Base-by-base conservation (phyloP, 2,329 filamentous ascomycete species). In the Dichotomopilus funicola region DNA sequence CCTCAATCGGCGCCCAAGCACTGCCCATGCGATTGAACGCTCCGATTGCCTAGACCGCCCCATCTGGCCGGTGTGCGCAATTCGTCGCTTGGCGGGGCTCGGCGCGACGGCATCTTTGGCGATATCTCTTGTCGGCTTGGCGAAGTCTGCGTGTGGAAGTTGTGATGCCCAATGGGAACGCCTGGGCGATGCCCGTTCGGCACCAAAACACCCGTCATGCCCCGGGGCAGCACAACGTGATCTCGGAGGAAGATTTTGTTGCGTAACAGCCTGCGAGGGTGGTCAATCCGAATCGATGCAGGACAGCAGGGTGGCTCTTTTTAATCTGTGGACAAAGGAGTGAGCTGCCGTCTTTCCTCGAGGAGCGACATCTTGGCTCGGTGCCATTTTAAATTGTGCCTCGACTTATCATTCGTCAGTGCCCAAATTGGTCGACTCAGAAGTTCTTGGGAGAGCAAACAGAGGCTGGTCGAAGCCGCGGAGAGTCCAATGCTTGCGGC, bases 161-260 rank as follows among this genome's bases (percentile, higher is more conserved):
- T 7, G 33, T 42, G 11, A n/a, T 8, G 36, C 48, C 55, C 59
- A 62, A 62, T 61, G 43, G 59, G 58, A 42, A 45, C n/a, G 12
- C 51, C 45, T 52, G 47, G 43, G 44, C 11, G 37, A 9, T 43
- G 43, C 49, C 43, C 51, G 34, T 27, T 27, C 19, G 19, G 19
- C 19, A 27, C 19, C 19, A 40, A 19, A 40, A 49, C 38, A 35
- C 59, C 57, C 56, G 51, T 57, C 54, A 57, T 37, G 51, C 31
- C 33, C 53, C 51, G 42, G 41, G 45, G 59, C 53, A 54, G 54
- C 43, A 37, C 59, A 60, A 58, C 59, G 50, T 60, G 54, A 60
- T 58, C 53, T 55, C 11, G 51, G 42, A 34, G 52, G 27, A 50
- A 54, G 59, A 62, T 60, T 60, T 51, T 36, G 58, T 62, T 62